Percentiles rank a stretch among this genome's conserved stretches.
Conservation (phyloP, 2,329 filamentous ascomycete species). For the Dendrostoma leiphaemia region DNA sequence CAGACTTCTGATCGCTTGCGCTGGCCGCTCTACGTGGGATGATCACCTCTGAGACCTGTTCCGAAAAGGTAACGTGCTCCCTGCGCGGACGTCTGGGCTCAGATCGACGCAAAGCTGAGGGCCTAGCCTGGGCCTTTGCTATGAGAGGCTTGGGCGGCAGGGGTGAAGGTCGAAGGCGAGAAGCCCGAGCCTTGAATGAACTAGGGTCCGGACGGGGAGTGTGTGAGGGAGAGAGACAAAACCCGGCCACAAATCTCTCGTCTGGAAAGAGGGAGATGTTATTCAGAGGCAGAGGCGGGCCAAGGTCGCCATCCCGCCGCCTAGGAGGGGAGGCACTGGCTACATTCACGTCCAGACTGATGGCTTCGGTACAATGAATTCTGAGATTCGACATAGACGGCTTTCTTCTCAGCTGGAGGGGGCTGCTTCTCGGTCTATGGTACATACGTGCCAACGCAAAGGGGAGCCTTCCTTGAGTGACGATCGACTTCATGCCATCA, state of each 20-base stretch:
- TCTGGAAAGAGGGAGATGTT: neutral
- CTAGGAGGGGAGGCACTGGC: neutral
- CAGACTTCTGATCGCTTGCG: neutral
- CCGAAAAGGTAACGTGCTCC: neutral
- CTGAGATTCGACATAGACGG: neutral
- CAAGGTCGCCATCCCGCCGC: neutral
- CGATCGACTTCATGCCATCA: neutral
- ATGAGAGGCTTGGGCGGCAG: neutral
- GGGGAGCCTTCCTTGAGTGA: neutral
- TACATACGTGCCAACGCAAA: conserved; percentile 2
- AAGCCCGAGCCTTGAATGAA: neutral
- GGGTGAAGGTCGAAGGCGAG: neutral
- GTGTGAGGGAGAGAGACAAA: neutral
- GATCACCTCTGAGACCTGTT: neutral
- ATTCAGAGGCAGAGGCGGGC: neutral
- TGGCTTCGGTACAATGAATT: neutral
- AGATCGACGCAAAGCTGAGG: neutral
- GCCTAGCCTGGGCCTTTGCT: neutral
- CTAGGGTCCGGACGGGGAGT: neutral
- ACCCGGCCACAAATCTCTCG: neutral
- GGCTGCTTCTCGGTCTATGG: neutral
- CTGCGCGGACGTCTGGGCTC: too few species aligned
- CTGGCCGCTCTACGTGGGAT: too few species aligned
- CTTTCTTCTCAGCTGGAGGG: conserved; percentile 3
- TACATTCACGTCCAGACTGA: neutral